A percentile compares a stretch with the other conserved stretches of the same genome.
Conservation (phyloP, 148 eudicot genomes). For the Diospyros lotus region DNA sequence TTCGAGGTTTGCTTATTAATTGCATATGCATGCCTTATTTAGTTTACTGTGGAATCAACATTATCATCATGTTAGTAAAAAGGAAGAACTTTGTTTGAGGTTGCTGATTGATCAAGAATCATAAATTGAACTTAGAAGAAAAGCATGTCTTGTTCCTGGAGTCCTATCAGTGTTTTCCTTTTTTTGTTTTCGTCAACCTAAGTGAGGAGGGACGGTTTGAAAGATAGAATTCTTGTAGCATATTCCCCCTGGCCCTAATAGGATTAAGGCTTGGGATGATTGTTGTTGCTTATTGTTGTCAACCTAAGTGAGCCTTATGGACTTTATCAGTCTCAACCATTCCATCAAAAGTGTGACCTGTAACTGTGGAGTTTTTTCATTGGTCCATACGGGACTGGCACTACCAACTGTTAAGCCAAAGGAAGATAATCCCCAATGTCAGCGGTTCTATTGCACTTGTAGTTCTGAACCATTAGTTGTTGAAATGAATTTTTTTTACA, state of each 20-base stretch:
- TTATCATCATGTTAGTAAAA: neutral
- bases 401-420: too few species aligned
- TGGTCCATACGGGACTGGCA: too few species aligned
- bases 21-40: neutral
- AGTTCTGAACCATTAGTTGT: too few species aligned
- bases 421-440: too few species aligned
- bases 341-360: neutral
- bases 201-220: too few species aligned
- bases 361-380: neutral
- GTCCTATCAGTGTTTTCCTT: neutral
- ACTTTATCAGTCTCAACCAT: neutral
- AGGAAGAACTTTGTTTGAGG: neutral
- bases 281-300: too few species aligned
- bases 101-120: neutral
- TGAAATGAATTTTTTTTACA: too few species aligned
- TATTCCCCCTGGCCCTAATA: too few species aligned
- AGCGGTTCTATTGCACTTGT: too few species aligned
- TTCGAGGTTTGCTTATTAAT: constrained; percentile 40
- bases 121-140: constrained; percentile 2
- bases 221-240: too few species aligned
- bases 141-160: neutral
- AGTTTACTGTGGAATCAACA: neutral
- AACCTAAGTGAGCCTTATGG: neutral
- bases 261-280: too few species aligned
- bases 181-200: neutral